Evolutionary conservation across 495 filamentous ascomycete genomes (phyloP), one percentile per base, ranked within the genome.

Genomic region (Penicillium coprophilum): DNA sequence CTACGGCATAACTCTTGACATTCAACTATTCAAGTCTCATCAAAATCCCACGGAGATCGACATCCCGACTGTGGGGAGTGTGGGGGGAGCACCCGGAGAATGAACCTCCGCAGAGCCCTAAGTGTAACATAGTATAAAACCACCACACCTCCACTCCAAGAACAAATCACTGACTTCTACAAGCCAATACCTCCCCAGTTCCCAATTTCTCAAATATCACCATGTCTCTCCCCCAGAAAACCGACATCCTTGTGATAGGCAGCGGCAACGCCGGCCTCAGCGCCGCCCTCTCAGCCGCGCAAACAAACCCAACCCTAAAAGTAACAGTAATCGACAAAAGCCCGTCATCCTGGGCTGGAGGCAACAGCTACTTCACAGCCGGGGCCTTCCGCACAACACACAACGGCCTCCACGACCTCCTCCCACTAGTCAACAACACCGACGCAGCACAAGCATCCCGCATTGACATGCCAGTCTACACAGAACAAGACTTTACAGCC

Each of bases 261-360:
- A 65, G 73, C 40, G 84, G 82, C 21, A 85, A 85, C 60, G 84
- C 83, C 15, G 84, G 83, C 27, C 80, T 85, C 69, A 78, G 68
- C 12, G 77, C 83, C 11, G 82, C 82, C 31, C 58, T 76, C 10
- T 74, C 80, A 4, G 81, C 82, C 5, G 63, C 66, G 1, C 67
- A 81, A 61, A 68, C 71, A 36, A 70, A 59, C 30, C 55, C 73
- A 11, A 28, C 27, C 6, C 54, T 63, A 8, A 40, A 31, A 4
- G 66, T 83, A 84, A 85, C 52, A 68, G 69, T 86, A 6, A 72
- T 85, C 38, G 82, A 85, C 55, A 46, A 54, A 39, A 74, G 72
- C 44, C 81, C 6, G 47, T 69, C 31, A n/a, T 56, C 71, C 3
- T 82, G 80, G 74, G 80, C 80, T 0, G 82, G 82, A 10, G 82